phyloP scores from a whole-genome alignment of 129 eudicot genomes.

The Apium graveolens region DNA sequence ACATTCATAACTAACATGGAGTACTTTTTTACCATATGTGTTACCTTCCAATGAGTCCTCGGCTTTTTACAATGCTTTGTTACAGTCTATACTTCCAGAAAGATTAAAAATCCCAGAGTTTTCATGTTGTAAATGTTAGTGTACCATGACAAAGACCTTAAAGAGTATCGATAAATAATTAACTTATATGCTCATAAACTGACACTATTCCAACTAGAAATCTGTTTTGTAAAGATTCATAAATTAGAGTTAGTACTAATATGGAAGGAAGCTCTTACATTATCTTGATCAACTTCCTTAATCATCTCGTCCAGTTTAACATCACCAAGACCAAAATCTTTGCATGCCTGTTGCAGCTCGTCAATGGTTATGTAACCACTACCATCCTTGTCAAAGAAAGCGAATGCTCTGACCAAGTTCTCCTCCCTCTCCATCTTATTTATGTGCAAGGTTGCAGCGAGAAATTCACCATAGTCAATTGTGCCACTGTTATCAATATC shows the following conservation, averaged over 20 bases:
- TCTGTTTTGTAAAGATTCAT: background rate
- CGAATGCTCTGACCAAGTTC: conserved; percentile 40
- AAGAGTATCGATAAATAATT: too few species aligned
- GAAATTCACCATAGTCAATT: conserved; percentile 49
- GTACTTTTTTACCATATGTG: too few species aligned
- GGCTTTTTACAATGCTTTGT: background rate
- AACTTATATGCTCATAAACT: background rate
- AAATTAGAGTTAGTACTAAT: too few species aligned
- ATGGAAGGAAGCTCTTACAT: conserved; percentile 21
- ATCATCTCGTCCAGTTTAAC: conserved; percentile 34
- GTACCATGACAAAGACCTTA: too few species aligned
- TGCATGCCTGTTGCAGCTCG: conserved; percentile 51
- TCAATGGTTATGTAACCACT: conserved; percentile 50
- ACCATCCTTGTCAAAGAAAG: conserved; percentile 52
- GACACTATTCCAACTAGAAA: background rate
- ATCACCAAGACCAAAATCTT: conserved; percentile 41
- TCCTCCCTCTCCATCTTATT: conserved; percentile 54
- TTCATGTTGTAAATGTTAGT: too few species aligned
- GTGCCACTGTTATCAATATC: conserved; percentile 49
- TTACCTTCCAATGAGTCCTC: too few species aligned
- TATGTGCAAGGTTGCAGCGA: conserved; percentile 46
- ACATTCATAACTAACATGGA: too few species aligned
- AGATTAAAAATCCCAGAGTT: background rate
- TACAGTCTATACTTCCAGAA: background rate
- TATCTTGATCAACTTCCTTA: conserved; percentile 36